These are phyloP conservation scores for Phlyctochytrium bullatum DNA, from an alignment of 192 early-diverging fungal genomes.

Conservation along the genomic window DNA sequence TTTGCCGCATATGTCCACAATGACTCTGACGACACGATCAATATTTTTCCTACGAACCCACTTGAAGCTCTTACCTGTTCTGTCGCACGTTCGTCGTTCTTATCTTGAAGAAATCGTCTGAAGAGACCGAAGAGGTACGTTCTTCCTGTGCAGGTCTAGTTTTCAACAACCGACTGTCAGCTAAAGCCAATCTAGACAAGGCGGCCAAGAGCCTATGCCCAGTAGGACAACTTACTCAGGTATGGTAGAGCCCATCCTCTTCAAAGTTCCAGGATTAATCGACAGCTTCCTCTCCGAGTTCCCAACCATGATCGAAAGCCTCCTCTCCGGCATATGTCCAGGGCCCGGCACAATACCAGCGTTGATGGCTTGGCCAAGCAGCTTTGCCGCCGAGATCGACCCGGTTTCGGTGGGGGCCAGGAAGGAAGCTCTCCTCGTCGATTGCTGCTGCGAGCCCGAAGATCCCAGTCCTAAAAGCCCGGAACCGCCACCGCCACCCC, in stretches of 20 bases:
- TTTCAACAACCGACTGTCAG: too few species aligned
- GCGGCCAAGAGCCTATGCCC: background rate
- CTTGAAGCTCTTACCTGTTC: background rate
- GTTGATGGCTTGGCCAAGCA: background rate
- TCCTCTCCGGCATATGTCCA: too few species aligned
- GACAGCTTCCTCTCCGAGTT: background rate
- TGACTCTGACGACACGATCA: background rate
- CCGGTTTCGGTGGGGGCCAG: too few species aligned
- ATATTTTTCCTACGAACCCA: background rate
- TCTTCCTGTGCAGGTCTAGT: too few species aligned
- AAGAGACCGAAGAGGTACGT: background rate
- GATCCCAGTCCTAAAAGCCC: too few species aligned
- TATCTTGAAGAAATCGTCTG: background rate
- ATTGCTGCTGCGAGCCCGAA: too few species aligned
- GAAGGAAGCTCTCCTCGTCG: background rate
- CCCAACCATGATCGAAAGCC: background rate
- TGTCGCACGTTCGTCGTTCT: background rate
- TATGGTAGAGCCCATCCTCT: too few species aligned
- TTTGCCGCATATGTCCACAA: slow-evolving; percentile 26
- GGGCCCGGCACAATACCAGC: background rate
- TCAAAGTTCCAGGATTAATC: background rate
- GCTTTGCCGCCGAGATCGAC: background rate
- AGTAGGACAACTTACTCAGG: background rate
- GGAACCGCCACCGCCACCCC: too few species aligned
- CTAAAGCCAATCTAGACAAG: too few species aligned